phyloP scores from a whole-genome alignment of 2,329 filamentous ascomycete species.

The Pseudocercospora crystallina region DNA sequence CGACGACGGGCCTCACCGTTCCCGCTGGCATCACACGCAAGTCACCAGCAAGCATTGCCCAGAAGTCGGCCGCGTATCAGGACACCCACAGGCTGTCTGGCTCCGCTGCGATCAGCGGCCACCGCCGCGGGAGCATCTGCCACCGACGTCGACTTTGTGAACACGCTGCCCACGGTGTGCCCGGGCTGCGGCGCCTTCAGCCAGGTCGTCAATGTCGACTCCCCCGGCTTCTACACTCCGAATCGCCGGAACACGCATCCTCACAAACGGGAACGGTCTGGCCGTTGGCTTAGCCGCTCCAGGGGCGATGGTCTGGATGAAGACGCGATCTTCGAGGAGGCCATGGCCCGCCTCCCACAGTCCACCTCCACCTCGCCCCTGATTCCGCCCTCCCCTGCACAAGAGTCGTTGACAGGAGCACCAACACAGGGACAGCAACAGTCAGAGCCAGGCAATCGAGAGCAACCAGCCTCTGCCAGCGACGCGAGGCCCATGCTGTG shows the following conservation, averaged over 20 bases:
- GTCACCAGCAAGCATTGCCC: too few relatives aligned
- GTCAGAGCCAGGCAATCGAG: neutral
- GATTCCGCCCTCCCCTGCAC: too few relatives aligned
- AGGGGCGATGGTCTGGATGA: constrained; percentile 31
- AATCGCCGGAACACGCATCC: constrained; percentile 42
- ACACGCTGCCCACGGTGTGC: constrained; percentile 41
- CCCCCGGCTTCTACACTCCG: constrained; percentile 59
- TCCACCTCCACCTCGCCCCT: neutral
- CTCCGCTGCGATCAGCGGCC: neutral
- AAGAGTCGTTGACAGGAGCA: neutral
- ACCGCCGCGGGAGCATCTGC: neutral
- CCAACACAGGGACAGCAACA: neutral
- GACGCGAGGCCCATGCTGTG: constrained; percentile 54
- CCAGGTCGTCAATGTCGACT: constrained; percentile 54
- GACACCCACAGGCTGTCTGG: neutral
- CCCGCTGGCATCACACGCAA: too few relatives aligned
- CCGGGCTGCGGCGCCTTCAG: constrained; percentile 64
- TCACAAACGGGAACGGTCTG: constrained; percentile 14
- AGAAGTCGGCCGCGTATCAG: too few relatives aligned
- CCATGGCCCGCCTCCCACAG: constrained; percentile 21
- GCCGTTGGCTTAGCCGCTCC: too few relatives aligned
- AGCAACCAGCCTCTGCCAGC: neutral
- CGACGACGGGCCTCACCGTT: too few relatives aligned
- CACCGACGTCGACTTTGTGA: constrained; percentile 12
- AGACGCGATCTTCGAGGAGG: constrained; percentile 38